Percentiles rank a stretch among this genome's conserved stretches.
Evolutionary conservation across 2,329 filamentous ascomycete species (phyloP).

Genomic region (Epichloe baconii): DNA sequence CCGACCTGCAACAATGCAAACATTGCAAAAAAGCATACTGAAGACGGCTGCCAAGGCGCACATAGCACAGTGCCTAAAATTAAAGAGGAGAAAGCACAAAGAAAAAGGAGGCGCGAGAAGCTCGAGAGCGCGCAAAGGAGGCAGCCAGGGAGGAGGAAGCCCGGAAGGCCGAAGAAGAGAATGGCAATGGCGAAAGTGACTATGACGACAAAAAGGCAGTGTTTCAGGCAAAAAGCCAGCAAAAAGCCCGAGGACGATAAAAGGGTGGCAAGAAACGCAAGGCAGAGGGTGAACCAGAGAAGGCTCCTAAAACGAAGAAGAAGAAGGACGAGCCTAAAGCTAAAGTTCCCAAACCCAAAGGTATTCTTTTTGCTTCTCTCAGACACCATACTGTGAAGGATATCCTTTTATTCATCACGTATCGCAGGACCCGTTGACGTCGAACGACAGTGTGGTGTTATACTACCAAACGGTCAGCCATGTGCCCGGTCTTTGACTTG

Average conservation of each 20-base stretch:
- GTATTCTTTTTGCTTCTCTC: slow-evolving; percentile 21
- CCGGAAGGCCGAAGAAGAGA: slow-evolving; percentile 36
- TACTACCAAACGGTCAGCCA: slow-evolving; percentile 69
- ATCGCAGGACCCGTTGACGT: slow-evolving; percentile 69
- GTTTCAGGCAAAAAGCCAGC: slow-evolving; percentile 43
- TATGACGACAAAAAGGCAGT: slow-evolving; percentile 30
- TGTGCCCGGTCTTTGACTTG: slow-evolving; percentile 84
- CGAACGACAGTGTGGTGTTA: slow-evolving; percentile 83
- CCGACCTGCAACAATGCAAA: slow-evolving; percentile 76
- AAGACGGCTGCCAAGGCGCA: slow-evolving; percentile 65
- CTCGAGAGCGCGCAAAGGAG: slow-evolving; percentile 51
- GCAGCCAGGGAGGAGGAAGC: slow-evolving; percentile 44
- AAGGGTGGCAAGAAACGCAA: slow-evolving; percentile 64
- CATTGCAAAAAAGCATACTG: slow-evolving; percentile 81
- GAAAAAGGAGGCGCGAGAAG: slow-evolving; percentile 69
- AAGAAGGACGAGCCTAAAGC: slow-evolving; percentile 87
- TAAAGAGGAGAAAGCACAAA: slow-evolving; percentile 70
- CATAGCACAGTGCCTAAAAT: slow-evolving; percentile 68
- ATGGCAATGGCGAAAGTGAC: slow-evolving; percentile 33
- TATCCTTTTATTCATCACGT: not conserved
- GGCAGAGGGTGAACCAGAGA: slow-evolving; percentile 63
- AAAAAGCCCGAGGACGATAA: slow-evolving; percentile 55
- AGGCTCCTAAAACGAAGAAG: slow-evolving; percentile 79
- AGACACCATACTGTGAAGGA: not conserved
- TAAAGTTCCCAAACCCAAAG: slow-evolving; percentile 75